Base-by-base conservation (phyloP, 225 moss, liverwort and hornwort species). In the Physcomitrium patens region DNA sequence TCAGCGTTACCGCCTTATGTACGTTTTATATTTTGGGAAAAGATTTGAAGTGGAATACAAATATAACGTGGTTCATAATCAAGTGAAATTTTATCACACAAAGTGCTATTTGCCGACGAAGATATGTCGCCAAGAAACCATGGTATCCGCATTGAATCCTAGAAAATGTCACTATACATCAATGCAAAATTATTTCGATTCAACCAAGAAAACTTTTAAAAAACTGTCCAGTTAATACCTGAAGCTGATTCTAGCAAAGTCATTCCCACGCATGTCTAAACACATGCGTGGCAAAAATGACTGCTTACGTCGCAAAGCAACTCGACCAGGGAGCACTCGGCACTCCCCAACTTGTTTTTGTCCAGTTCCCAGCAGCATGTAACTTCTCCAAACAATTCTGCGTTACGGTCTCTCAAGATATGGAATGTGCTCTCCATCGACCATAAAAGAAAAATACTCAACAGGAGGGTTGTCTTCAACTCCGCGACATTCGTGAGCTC, bases 271-370 rank as follows among this genome's bases (percentile, higher is more conserved):
- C 12, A 55, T 20, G 51, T 22, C 63, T 46, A 71, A 19, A 52
- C 19, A 41, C 23, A 22, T 55, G 27, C 12, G 62, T 60, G 53
- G 27, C 68, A 73, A 68, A 24, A 70, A 78, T 69, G 58, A 68
- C 51, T 45, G 44, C 59, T 5, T 67, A 72, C 57, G 24, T 65
- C 27, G 20, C 45, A 76, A 56, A 17, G 57, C 63, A 58, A 59
- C 45, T 51, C 56, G 63, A 71, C 83, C 57, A 47, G 60, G 48
- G 24, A 64, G 57, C 51, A 72, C 57, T 76, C 46, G 43, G 59
- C 37, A 72, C 17, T 56, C 72, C n/a, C 43, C 72, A 62, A 68
- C 46, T 37, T 46, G 51, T 28, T 28, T 28, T 44, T 23, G 22
- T 76, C 63, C 6, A 22, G 55, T 20, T 59, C 68, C 24, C 37